These are phyloP conservation scores for Citrullus mucosospermus DNA, from an alignment of 306 rosid species.

Conservation along the genomic window DNA sequence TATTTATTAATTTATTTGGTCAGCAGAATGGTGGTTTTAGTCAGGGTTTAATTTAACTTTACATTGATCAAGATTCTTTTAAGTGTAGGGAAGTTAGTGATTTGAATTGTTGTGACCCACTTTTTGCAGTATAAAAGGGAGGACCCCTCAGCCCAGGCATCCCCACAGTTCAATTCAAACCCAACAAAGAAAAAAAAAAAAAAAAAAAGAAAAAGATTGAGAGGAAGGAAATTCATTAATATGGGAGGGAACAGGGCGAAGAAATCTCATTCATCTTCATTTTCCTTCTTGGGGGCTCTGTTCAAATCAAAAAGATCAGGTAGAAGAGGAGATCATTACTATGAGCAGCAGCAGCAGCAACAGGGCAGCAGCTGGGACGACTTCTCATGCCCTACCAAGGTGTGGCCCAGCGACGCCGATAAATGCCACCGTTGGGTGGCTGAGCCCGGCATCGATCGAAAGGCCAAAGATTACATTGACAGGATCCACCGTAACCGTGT, in stretches of 20 bases:
- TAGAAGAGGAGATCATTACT: slow-evolving; percentile 9
- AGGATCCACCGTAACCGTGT: slow-evolving; percentile 31
- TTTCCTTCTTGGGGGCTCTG: slow-evolving; percentile 39
- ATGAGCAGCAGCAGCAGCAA: not conserved
- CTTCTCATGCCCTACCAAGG: slow-evolving; percentile 23
- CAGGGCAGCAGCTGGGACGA: slow-evolving; percentile 13
- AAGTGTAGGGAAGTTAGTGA: not conserved
- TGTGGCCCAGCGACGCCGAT: slow-evolving; percentile 81
- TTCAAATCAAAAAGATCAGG: slow-evolving; percentile 31
- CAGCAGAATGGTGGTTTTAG: no score
- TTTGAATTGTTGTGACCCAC: not conserved
- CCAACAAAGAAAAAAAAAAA: no score
- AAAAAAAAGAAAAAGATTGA: no score
- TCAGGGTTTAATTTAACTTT: not conserved
- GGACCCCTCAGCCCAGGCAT: not conserved
- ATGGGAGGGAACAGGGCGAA: slow-evolving; percentile 6
- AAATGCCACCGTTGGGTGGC: slow-evolving; percentile 45
- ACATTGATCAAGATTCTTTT: not conserved
- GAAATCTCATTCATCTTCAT: slow-evolving; percentile 8
- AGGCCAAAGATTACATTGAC: slow-evolving; percentile 46
- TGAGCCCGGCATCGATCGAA: slow-evolving; percentile 59
- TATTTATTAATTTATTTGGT: no score
- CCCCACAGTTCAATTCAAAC: no score
- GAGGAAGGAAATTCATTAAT: no score
- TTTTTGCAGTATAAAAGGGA: not conserved